Evolutionary conservation across 805 yeast genomes (phyloP), one percentile per base, ranked within the genome.

Genomic region (Cyberlindnera veronae): DNA sequence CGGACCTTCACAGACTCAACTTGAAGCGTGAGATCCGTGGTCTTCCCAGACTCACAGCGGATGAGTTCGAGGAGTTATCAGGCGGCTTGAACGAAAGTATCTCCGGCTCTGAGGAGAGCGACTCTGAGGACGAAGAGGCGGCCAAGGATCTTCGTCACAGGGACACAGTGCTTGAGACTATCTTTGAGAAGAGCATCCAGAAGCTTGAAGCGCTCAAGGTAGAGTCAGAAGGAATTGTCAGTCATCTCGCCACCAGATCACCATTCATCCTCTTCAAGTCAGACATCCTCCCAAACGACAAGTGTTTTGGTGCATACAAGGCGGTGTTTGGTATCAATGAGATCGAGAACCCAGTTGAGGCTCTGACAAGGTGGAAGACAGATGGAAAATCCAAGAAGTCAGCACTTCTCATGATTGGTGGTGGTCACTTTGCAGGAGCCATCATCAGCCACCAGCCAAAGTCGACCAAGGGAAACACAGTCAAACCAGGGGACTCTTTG

Each of bases 351-450:
- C 93, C 95, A 0, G 47, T 76, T 6, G 63, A 62, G n/a, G 56
- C 72, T 0, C 50, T 86, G 22, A 36, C 22, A 17, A 22, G 23
- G 17, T 29, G 34, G 34, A 16, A 29, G 11, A 12, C 23, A n/a
- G 18, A 21, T 9, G 38, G 38, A 11, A n/a, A 19, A 14, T 7
- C 32, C 0, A 64, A 66, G 4, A 71, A 71, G 32, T 85, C 95
- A 5, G 95, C 95, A 1, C 61, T 93, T 11, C 76, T 93, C 50
- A 87, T 93, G 96, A 76, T 93, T 38, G 97, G 97, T 13, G 97
- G 98, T 32, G 99, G 99, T 30, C 97, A 93, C 64, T 93, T 93
- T 68, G 96, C 98, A 0, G 99, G 93, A 15, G 96, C 96, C 0
- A 84, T 93, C 31, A 71, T 93, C 8, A 78, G 88, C 2, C 97